These are phyloP conservation scores for Rhododendron molle DNA, from an alignment of 148 eudicot genomes.

Conservation along the genomic window DNA sequence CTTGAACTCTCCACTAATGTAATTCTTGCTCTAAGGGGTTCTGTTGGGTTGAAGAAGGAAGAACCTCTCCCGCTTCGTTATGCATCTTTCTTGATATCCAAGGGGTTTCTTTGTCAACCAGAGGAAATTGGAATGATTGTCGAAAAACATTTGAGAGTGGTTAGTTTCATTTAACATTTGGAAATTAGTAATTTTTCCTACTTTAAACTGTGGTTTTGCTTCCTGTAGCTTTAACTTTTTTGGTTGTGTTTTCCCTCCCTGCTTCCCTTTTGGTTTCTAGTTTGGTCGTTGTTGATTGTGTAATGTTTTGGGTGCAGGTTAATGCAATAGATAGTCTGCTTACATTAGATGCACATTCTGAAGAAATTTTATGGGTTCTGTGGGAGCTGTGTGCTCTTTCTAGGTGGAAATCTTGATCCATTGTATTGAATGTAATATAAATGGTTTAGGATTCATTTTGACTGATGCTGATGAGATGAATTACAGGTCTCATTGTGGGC, in stretches of 20 bases:
- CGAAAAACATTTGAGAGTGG: slow-evolving; percentile 88
- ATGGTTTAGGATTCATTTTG: not conserved
- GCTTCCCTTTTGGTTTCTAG: not conserved
- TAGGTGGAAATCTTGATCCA: slow-evolving; percentile 41
- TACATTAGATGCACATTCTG: slow-evolving; percentile 50
- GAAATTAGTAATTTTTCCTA: not conserved
- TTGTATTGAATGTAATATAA: not conserved
- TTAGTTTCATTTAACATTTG: slow-evolving; percentile 33
- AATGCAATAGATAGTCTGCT: slow-evolving; percentile 71
- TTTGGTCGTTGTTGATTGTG: not conserved
- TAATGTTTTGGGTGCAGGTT: slow-evolving; percentile 43
- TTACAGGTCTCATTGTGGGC: slow-evolving; percentile 88
- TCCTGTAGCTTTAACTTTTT: not conserved
- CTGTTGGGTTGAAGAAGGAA: slow-evolving; percentile 42
- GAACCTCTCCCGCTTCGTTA: slow-evolving; percentile 72
- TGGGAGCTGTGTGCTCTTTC: slow-evolving; percentile 97
- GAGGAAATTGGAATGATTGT: slow-evolving; percentile 67
- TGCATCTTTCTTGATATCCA: slow-evolving; percentile 67
- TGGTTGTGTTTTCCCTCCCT: not conserved
- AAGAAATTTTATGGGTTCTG: slow-evolving; percentile 77
- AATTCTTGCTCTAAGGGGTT: slow-evolving; percentile 66
- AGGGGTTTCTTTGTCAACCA: slow-evolving; percentile 70
- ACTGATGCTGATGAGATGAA: slow-evolving; percentile 11
- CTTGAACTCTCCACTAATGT: slow-evolving; percentile 72
- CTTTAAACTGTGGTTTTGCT: not conserved